A percentile compares a stretch with the other conserved stretches of the same genome.
These are phyloP conservation scores for Entomortierella parvispora DNA, from an alignment of 192 early-diverging fungal genomes.

Conservation along the genomic window DNA sequence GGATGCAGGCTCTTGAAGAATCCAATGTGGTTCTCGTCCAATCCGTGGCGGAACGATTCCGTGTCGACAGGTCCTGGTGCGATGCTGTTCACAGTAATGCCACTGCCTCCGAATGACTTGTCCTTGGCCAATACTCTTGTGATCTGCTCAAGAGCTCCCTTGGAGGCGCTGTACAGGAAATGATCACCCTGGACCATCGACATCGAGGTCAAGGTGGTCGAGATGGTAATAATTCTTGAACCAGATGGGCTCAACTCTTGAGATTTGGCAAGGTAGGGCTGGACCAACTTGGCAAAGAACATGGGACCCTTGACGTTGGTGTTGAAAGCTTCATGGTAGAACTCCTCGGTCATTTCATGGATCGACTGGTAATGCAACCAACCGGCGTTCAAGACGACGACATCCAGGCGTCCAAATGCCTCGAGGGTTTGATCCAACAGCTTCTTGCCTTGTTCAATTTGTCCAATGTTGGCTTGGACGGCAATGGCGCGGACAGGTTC, in stretches of 20 bases:
- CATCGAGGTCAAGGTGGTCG: constrained; percentile 6
- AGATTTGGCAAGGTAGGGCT: constrained; percentile 29
- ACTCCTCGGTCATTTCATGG: constrained; percentile 27
- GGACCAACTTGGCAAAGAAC: constrained; percentile 20
- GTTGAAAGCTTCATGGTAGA: constrained; percentile 23
- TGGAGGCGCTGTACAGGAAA: neutral
- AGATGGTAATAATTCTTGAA: constrained; percentile 36
- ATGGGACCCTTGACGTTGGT: constrained; percentile 42
- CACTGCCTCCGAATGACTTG: neutral
- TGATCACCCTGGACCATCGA: neutral
- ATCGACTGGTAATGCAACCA: constrained; percentile 11
- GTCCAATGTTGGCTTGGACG: constrained; percentile 49
- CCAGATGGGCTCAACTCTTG: constrained; percentile 4
- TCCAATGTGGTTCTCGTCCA: no score
- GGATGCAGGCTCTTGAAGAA: constrained; percentile 1
- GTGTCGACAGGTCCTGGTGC: constrained; percentile 27
- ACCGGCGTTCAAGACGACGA: constrained; percentile 55
- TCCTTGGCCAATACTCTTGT: constrained; percentile 6
- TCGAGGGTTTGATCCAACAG: constrained; percentile 42
- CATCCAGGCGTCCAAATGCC: constrained; percentile 47
- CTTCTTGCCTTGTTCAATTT: neutral
- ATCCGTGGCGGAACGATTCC: neutral
- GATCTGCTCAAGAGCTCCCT: constrained; percentile 4
- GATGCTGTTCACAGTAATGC: constrained; percentile 10
- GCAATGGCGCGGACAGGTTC: constrained; percentile 41